These are phyloP conservation scores for Jasminum sambac DNA, from an alignment of 257 asterid species.

Conservation along the genomic window DNA sequence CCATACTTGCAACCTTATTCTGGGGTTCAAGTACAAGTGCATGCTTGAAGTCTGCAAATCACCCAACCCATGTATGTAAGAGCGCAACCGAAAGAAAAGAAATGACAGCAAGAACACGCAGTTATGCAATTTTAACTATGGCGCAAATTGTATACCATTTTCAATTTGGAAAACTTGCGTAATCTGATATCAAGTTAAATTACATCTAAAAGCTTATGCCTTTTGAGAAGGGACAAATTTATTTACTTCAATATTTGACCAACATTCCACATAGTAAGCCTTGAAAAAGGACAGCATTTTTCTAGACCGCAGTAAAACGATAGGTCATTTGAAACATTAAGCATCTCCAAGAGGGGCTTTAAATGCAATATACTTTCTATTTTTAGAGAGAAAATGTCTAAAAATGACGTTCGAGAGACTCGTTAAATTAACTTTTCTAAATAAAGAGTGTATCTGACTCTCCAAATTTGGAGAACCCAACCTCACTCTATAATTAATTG, in stretches of 20 bases:
- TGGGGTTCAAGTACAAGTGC: constrained; percentile 95
- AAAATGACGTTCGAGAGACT: no score
- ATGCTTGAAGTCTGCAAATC: constrained; percentile 78
- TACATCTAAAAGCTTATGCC: not conserved
- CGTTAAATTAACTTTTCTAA: no score
- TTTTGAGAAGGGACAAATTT: not conserved
- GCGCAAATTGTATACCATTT: not conserved
- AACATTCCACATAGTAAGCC: not conserved
- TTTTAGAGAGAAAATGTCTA: no score
- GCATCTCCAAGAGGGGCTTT: no score
- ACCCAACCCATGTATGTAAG: not conserved
- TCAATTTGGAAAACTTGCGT: not conserved
- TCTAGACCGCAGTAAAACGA: not conserved
- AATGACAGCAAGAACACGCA: no score
- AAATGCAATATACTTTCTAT: no score
- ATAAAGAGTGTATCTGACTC: no score
- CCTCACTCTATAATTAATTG: no score
- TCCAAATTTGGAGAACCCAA: no score
- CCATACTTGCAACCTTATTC: constrained; percentile 67
- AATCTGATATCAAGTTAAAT: not conserved
- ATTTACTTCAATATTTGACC: not conserved
- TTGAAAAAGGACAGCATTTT: not conserved
- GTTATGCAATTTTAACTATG: no score
- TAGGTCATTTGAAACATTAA: constrained; percentile 2
- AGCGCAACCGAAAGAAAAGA: not conserved